phyloP scores from a whole-genome alignment of 2,329 filamentous ascomycete species.

The Mycosphaerelloides madeirae region DNA sequence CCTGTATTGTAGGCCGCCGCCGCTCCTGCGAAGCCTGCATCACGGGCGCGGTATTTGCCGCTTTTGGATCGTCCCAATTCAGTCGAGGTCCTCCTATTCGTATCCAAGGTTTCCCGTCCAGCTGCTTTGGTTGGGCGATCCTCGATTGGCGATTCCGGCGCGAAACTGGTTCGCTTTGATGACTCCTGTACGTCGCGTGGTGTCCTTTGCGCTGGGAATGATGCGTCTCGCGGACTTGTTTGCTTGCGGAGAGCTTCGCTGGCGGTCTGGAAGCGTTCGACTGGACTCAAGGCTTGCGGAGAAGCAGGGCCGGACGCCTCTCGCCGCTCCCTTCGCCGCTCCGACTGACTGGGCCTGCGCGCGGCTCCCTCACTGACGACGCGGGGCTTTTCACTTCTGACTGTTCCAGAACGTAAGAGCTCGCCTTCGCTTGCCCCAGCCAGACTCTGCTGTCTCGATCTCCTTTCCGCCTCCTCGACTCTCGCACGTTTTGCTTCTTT shows the following conservation, averaged over 20 bases:
- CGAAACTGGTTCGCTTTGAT: too few relatives aligned
- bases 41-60: slow-evolving; percentile 28
- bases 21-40: slow-evolving; percentile 31
- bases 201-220: background rate
- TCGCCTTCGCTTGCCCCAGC: slow-evolving; percentile 13
- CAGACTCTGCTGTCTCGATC: slow-evolving; percentile 54
- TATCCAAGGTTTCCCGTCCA: background rate
- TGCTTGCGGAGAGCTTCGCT: slow-evolving; percentile 15
- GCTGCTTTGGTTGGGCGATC: background rate
- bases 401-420: slow-evolving; percentile 14
- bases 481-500: slow-evolving; percentile 92
- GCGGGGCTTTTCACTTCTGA: slow-evolving; percentile 22
- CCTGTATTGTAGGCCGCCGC: slow-evolving; percentile 22
- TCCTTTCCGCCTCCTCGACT: slow-evolving; percentile 74
- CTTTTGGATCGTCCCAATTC: slow-evolving; percentile 16
- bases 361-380: slow-evolving; percentile 25
- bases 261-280: slow-evolving; percentile 14
- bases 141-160: background rate
- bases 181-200: too few relatives aligned
- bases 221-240: background rate
- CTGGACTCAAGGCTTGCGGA: background rate
- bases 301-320: slow-evolving; percentile 7
- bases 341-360: slow-evolving; percentile 12
- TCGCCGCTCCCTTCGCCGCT: slow-evolving; percentile 3
- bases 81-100: slow-evolving; percentile 4